A percentile compares a stretch with the other conserved stretches of the same genome.
Evolutionary conservation across 2,329 filamentous ascomycete genomes (phyloP).

Genomic region (Hypoxylon sp.): DNA sequence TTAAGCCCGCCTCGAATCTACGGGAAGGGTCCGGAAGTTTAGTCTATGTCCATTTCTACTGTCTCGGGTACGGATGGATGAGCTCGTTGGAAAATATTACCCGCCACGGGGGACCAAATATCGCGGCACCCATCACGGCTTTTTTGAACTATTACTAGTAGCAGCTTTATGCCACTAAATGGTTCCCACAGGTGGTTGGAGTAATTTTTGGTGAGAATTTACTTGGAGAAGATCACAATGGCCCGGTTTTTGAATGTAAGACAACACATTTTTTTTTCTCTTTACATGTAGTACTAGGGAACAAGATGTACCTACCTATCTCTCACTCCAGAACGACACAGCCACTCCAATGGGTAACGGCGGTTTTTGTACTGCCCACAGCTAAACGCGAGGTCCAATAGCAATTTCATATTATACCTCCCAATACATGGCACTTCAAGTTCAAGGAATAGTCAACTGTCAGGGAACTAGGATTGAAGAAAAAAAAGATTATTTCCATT

Average conservation of each 20-base stretch:
- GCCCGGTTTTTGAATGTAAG: slow-evolving; percentile 18
- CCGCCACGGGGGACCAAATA: not conserved
- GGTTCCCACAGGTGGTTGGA: not conserved
- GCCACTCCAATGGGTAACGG: not conserved
- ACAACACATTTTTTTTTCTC: slow-evolving; percentile 32
- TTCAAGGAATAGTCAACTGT: not conserved
- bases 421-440: not conserved
- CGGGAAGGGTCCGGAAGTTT: slow-evolving; percentile 17
- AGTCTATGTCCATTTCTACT: slow-evolving; percentile 14
- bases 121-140: not conserved
- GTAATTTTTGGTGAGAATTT: slow-evolving; percentile 3
- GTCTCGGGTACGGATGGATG: slow-evolving; percentile 26
- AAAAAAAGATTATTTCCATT: not conserved
- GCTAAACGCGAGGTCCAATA: not conserved
- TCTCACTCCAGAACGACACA: not conserved
- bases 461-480: not conserved
- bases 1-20: slow-evolving; percentile 9
- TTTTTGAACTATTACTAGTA: not conserved
- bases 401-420: not conserved
- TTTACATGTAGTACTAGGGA: slow-evolving; percentile 7
- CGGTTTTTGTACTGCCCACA: slow-evolving; percentile 32
- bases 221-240: slow-evolving; percentile 5
- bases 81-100: not conserved
- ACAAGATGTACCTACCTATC: not conserved
- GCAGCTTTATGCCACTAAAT: slow-evolving; percentile 3